These are phyloP conservation scores for Tuctoria greenei DNA, from an alignment of 176 grass and related monocot species.

Conservation along the genomic window DNA sequence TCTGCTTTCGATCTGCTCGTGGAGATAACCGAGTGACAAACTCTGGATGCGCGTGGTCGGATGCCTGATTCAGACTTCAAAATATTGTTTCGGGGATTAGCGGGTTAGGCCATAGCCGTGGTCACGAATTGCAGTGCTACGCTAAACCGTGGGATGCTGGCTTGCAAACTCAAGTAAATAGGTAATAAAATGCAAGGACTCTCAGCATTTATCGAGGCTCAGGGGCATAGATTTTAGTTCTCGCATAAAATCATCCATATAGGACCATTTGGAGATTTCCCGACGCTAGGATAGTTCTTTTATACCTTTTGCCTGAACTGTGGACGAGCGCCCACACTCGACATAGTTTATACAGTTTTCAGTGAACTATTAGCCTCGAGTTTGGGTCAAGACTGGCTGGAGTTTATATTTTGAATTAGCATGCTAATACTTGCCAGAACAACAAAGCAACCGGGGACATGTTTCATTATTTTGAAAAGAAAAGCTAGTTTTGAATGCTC, in stretches of 20 bases:
- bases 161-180: background rate
- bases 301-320: conserved; percentile 6
- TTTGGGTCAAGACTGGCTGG: background rate
- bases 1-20: background rate
- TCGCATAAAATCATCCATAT: background rate
- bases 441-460: background rate
- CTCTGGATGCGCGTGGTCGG: background rate
- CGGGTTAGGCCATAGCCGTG: background rate
- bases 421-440: background rate
- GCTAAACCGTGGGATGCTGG: conserved; percentile 8
- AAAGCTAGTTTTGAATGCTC: background rate
- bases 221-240: background rate
- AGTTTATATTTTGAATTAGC: background rate
- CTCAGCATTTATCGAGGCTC: too few species aligned
- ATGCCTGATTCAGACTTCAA: background rate
- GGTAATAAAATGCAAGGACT: background rate
- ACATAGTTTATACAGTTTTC: background rate
- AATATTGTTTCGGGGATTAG: background rate
- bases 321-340: background rate
- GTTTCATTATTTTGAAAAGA: background rate
- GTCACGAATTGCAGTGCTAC: background rate
- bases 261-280: background rate
- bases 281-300: background rate
- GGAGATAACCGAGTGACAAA: background rate
- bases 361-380: background rate